These are phyloP conservation scores for Lachnellula subtilissima DNA, from an alignment of 2,329 filamentous ascomycete genomes.

Conservation along the genomic window DNA sequence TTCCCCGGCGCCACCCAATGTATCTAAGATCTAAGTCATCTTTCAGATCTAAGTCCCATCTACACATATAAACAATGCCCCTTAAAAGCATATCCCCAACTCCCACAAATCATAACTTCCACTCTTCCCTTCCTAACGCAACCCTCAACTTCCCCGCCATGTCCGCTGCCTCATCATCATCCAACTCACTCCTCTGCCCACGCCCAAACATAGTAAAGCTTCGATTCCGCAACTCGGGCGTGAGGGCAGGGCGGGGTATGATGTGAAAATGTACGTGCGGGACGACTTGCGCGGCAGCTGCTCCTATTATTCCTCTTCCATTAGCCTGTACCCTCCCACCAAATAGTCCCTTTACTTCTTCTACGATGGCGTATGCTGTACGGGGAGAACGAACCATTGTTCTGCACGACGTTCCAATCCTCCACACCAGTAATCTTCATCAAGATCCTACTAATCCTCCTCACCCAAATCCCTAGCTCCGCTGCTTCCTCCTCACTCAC, in stretches of 20 bases:
- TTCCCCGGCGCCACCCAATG: not conserved
- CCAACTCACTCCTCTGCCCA: conserved; percentile 66
- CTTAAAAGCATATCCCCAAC: not conserved
- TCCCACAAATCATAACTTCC: conserved; percentile 18
- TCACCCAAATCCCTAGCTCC: conserved; percentile 64
- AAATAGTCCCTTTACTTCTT: not conserved
- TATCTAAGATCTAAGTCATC: not conserved
- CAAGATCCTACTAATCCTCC: conserved; percentile 68
- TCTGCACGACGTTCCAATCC: conserved; percentile 97
- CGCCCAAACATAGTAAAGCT: conserved; percentile 77
- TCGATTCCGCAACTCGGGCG: conserved; percentile 48
- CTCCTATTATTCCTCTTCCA: conserved; percentile 43
- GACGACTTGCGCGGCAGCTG: conserved; percentile 84
- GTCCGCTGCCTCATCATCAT: conserved; percentile 64
- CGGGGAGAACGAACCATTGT: conserved; percentile 58
- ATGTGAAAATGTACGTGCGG: conserved; percentile 93
- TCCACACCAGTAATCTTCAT: conserved; percentile 62
- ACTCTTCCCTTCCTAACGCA: conserved; percentile 39
- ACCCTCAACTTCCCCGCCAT: conserved; percentile 53
- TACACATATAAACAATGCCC: not conserved
- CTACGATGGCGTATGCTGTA: too few relatives aligned
- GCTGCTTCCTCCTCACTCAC: conserved; percentile 57
- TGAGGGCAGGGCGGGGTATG: conserved; percentile 71
- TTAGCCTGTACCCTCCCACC: not conserved
- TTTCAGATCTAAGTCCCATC: not conserved